These are phyloP conservation scores for Musa balbisiana DNA, from an alignment of 202 grass and related monocot genomes.

Conservation along the genomic window DNA sequence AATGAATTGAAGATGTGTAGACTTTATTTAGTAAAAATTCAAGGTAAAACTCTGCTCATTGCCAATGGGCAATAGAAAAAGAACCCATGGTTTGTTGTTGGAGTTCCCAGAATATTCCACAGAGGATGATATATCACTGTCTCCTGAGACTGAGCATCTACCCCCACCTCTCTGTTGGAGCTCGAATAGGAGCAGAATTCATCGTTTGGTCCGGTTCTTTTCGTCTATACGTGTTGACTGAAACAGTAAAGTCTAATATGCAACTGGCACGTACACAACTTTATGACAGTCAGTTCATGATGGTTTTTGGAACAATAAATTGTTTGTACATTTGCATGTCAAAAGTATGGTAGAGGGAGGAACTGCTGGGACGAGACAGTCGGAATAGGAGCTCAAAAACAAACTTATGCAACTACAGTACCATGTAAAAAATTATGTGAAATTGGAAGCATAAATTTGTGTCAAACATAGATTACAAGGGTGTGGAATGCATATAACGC, in stretches of 20 bases:
- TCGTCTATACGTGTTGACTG: background rate
- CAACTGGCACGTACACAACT: no score
- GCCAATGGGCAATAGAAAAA: slow-evolving; percentile 4
- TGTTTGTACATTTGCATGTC: no score
- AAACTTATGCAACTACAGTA: background rate
- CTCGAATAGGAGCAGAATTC: slow-evolving; percentile 78
- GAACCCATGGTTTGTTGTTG: slow-evolving; percentile 56
- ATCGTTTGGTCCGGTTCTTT: slow-evolving; percentile 37
- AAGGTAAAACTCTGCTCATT: no score
- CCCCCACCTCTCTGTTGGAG: slow-evolving; percentile 91
- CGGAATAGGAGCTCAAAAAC: background rate
- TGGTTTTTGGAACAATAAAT: no score
- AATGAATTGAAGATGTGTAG: no score
- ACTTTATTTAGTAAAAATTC: no score
- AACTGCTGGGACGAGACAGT: background rate
- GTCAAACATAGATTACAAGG: no score
- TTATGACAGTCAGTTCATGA: no score
- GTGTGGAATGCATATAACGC: no score
- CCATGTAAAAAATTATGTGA: background rate
- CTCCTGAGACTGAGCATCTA: slow-evolving; percentile 86
- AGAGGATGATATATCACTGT: slow-evolving; percentile 56
- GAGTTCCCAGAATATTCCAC: slow-evolving; percentile 40
- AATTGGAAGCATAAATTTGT: background rate
- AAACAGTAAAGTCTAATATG: no score
- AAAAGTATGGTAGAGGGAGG: background rate